Evolutionary conservation across 2,329 filamentous ascomycete species (phyloP).

Genomic region (Colletotrichum sp.): DNA sequence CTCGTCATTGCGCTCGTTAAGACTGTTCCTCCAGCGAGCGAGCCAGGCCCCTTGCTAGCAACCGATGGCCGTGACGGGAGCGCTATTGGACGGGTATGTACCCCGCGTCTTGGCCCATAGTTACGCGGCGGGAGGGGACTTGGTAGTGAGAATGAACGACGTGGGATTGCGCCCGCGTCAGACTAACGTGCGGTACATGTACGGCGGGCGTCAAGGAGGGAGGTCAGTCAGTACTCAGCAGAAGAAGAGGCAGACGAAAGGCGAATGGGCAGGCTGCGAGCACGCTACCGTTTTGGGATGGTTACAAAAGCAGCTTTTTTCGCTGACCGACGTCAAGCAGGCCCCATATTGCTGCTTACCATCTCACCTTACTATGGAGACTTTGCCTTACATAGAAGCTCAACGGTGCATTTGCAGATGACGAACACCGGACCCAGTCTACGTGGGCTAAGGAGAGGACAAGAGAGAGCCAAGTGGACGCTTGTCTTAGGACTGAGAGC

Average conservation of each 20-base stretch:
- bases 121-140: background rate
- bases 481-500: background rate
- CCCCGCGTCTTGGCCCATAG: constrained; percentile 12
- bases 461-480: background rate
- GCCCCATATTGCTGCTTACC: background rate
- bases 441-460: background rate
- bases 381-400: background rate
- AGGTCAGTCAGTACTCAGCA: background rate
- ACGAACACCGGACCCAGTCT: background rate
- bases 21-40: background rate
- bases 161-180: background rate
- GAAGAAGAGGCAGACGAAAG: background rate
- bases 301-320: background rate
- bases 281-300: background rate
- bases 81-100: constrained; percentile 22
- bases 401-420: background rate
- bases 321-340: background rate
- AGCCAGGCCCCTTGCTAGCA: background rate
- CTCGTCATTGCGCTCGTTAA: background rate
- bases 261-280: background rate
- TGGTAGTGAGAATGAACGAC: background rate
- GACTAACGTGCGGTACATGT: background rate
- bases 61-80: constrained; percentile 4
- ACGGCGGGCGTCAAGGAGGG: background rate
- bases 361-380: background rate